These are phyloP conservation scores for Geranium rotundifolium DNA, from an alignment of 345 rosid species.

Conservation along the genomic window DNA sequence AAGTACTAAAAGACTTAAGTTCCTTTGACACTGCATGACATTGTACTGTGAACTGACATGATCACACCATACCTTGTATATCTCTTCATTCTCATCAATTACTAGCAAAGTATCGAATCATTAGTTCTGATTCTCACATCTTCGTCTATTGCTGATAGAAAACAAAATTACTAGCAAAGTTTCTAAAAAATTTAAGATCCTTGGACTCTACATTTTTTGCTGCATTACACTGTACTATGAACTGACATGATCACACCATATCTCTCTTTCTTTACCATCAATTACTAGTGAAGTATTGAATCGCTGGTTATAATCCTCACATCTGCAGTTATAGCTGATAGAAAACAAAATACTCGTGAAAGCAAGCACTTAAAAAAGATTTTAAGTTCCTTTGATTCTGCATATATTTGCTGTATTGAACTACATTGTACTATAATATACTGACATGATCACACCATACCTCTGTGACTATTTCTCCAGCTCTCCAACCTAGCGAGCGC, in stretches of 20 bases:
- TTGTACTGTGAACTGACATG: not conserved
- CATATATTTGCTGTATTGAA: not conserved
- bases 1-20: not conserved
- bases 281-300: too few relatives aligned
- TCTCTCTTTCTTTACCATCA: not conserved
- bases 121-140: too few relatives aligned
- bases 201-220: not conserved
- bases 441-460: not conserved
- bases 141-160: too few relatives aligned
- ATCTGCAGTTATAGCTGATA: too few relatives aligned
- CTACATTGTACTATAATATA: too few relatives aligned
- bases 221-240: not conserved
- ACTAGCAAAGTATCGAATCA: too few relatives aligned
- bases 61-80: too few relatives aligned
- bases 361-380: not conserved
- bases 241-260: too few relatives aligned
- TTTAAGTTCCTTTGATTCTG: not conserved
- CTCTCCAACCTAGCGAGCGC: conserved; percentile 83
- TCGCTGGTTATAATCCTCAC: too few relatives aligned
- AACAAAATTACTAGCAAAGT: not conserved
- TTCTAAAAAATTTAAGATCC: not conserved
- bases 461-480: conserved; percentile 21
- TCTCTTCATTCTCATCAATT: too few relatives aligned
- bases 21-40: not conserved
- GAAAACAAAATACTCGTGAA: not conserved